Evolutionary conservation across 2,329 filamentous ascomycete genomes (phyloP), one percentile per base, ranked within the genome.

Genomic region (Exophiala viscosa): DNA sequence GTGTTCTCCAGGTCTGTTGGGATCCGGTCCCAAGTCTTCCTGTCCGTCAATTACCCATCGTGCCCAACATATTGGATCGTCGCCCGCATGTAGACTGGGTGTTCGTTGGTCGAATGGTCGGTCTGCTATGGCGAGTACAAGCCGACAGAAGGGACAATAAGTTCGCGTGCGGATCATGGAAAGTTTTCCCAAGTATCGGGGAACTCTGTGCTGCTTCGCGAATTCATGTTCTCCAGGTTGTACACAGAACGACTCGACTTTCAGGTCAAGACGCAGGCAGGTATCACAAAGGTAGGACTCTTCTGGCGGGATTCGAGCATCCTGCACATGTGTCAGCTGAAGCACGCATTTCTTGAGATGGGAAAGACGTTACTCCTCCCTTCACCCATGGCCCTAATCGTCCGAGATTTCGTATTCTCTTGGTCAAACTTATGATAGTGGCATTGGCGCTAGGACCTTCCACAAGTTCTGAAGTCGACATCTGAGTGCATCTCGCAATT

Each of bases 11-110:
- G 51, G 49, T 33, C 54, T 49, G 31, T 57, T 40, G 14, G 54
- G 54, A 14, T 60, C 49, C 2, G 57, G 48, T 10, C 50, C 52
- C 7, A 55, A 18, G 23, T 62, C 60, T 48, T 58, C 58, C 40
- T 61, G 60, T 28, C 60, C 60, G 45, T 63, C 60, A 14, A 61
- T 52, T n/a, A 63, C 59, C 60, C 60, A 63, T 48, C 56, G 53
- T n/a, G 57, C 59, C 44, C 58, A 63, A 36, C 51, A 50, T 34
- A 53, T 44, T 10, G 59, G 57, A 48, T 63, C 60, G 14, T 61
- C 60, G 39, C 59, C 58, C 20, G 50, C 48, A 20, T 52, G 43
- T 2, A 49, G 39, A 48, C 55, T 60, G 5, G 60, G 60, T 3
- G 50, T 58, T 36, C 60, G 53, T 44, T 63, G 60, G 39, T 63